These are phyloP conservation scores for Cordyceps pruinosa DNA, from an alignment of 2,329 filamentous ascomycete genomes.

Conservation along the genomic window DNA sequence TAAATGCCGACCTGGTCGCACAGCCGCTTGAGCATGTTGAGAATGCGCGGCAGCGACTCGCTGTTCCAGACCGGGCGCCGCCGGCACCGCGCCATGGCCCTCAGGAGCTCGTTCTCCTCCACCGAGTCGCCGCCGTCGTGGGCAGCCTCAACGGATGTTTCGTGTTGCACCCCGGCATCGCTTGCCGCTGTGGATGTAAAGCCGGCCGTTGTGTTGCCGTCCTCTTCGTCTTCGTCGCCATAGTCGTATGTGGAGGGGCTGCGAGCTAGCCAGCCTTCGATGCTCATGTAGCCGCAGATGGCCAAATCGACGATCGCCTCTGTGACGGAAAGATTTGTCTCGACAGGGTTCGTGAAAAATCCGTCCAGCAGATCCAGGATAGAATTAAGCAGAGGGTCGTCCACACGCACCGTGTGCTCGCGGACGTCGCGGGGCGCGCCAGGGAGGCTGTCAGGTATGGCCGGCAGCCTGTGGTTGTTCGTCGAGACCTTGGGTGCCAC, in stretches of 20 bases:
- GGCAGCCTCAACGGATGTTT: not conserved
- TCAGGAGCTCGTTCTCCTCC: constrained; percentile 31
- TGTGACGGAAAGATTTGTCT: constrained; percentile 83
- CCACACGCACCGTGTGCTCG: constrained; percentile 54
- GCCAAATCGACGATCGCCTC: constrained; percentile 76
- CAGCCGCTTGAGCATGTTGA: constrained; percentile 52
- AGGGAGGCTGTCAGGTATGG: constrained; percentile 48
- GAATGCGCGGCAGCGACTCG: constrained; percentile 45
- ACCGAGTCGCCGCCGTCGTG: not conserved
- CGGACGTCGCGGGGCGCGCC: constrained; percentile 55
- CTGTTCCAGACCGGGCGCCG: constrained; percentile 47
- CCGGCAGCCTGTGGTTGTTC: constrained; percentile 50
- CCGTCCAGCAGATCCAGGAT: constrained; percentile 64
- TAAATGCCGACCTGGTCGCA: constrained; percentile 43
- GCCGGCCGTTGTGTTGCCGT: constrained; percentile 14
- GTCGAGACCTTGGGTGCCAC: constrained; percentile 54
- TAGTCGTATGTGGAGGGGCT: constrained; percentile 60
- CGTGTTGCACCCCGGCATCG: not conserved
- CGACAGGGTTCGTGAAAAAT: constrained; percentile 86
- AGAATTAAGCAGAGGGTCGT: constrained; percentile 58
- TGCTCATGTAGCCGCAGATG: constrained; percentile 73
- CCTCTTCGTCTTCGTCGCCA: constrained; percentile 38
- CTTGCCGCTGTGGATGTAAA: constrained; percentile 3
- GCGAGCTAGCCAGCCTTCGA: constrained; percentile 86
- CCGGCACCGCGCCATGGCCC: constrained; percentile 44